A percentile compares a stretch with the other conserved stretches of the same genome.
Evolutionary conservation across 768 basidiomycete species (phyloP).

Genomic region (Tephrocybe sp.): DNA sequence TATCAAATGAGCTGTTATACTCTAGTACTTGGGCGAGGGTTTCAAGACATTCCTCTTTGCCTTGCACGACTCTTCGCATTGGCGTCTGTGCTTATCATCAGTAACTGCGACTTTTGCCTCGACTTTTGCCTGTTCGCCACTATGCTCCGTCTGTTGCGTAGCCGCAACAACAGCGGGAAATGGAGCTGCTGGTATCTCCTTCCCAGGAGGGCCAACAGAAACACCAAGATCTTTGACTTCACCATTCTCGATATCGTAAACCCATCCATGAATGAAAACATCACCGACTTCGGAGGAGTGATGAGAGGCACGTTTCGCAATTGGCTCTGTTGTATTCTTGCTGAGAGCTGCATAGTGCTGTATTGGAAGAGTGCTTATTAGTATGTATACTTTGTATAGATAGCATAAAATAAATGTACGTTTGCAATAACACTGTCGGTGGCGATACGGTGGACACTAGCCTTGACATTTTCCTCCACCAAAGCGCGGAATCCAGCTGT

Average conservation of each 20-base stretch:
- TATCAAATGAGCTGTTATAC: too few species aligned
- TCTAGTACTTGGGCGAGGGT: too few species aligned
- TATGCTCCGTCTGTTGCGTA: background rate
- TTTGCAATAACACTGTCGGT: slow-evolving; percentile 27
- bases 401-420: slow-evolving; percentile 15
- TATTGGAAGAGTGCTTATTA: background rate
- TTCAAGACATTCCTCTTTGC: too few species aligned
- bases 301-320: slow-evolving; percentile 12
- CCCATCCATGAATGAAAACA: slow-evolving; percentile 54
- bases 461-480: slow-evolving; percentile 22
- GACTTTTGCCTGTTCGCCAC: too few species aligned
- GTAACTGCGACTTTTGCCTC: too few species aligned
- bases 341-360: background rate
- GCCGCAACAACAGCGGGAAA: slow-evolving; percentile 18
- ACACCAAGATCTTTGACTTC: slow-evolving; percentile 45
- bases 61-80: too few species aligned
- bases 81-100: too few species aligned
- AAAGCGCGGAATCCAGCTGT: slow-evolving; percentile 22
- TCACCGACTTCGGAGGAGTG: slow-evolving; percentile 19
- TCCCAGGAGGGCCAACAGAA: slow-evolving; percentile 35
- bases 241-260: slow-evolving; percentile 56
- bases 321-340: background rate
- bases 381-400: too few species aligned
- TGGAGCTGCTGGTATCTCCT: slow-evolving; percentile 27
- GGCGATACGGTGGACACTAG: slow-evolving; percentile 27